Percentiles rank a stretch among this genome's conserved stretches.
Conservation (phyloP, 108 stramenopile genomes). For the Epithemia pelagica region DNA sequence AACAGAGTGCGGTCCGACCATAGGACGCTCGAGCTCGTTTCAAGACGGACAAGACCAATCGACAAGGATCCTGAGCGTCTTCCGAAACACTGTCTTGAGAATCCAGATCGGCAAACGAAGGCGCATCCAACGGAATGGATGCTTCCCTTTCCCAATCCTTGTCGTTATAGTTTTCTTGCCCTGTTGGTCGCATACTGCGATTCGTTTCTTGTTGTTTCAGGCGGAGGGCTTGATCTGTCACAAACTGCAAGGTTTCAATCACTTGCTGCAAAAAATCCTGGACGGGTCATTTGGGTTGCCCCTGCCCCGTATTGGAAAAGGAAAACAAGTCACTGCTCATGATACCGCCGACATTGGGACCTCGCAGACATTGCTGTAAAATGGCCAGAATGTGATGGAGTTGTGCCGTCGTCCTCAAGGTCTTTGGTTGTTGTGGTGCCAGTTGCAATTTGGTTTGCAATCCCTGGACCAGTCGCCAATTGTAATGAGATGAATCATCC, state of each 20-base stretch:
- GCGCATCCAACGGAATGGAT: neutral
- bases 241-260: slow-evolving; percentile 64
- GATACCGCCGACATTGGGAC: slow-evolving; percentile 88
- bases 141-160: neutral
- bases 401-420: slow-evolving; percentile 36
- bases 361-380: slow-evolving; percentile 79
- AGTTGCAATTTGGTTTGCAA: slow-evolving; percentile 58
- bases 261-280: slow-evolving; percentile 75
- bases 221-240: slow-evolving; percentile 38
- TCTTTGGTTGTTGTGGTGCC: too few relatives aligned
- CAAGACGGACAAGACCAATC: slow-evolving; percentile 54
- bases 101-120: neutral
- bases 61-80: neutral
- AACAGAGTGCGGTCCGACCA: slow-evolving; percentile 91
- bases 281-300: slow-evolving; percentile 73
- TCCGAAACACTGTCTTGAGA: neutral
- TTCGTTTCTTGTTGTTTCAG: neutral
- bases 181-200: neutral
- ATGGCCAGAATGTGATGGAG: slow-evolving; percentile 64
- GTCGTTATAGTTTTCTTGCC: neutral
- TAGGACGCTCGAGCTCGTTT: slow-evolving; percentile 91
- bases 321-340: slow-evolving; percentile 84
- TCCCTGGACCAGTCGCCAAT: slow-evolving; percentile 73
- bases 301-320: slow-evolving; percentile 68
- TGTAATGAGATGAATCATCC: slow-evolving; percentile 46